phyloP scores from a whole-genome alignment of 2,329 filamentous ascomycete genomes.

The Alternaria alternata region DNA sequence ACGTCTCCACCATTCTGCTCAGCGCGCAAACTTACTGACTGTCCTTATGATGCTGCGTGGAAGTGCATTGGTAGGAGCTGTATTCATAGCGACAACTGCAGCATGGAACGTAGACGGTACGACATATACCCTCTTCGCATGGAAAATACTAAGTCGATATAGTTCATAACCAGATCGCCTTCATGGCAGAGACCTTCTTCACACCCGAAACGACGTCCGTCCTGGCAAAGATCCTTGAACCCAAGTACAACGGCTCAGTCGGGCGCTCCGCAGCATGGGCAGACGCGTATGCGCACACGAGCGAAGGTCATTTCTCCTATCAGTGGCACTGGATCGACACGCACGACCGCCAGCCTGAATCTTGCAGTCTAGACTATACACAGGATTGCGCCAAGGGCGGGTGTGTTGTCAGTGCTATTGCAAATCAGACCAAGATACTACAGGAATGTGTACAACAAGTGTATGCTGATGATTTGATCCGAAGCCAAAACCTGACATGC shows the following conservation, averaged over 20 bases:
- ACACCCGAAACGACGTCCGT: constrained; percentile 41
- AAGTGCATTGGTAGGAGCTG: constrained; percentile 11
- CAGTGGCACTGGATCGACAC: constrained; percentile 55
- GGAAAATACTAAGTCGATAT: constrained; percentile 12
- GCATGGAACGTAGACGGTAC: constrained; percentile 47
- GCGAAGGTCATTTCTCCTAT: constrained; percentile 52
- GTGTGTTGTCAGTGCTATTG: constrained; percentile 54
- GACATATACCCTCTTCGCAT: not conserved
- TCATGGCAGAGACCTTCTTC: constrained; percentile 51
- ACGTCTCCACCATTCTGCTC: not conserved
- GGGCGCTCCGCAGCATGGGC: constrained; percentile 53
- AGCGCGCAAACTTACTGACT: not conserved
- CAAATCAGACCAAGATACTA: constrained; percentile 53
- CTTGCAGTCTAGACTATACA: constrained; percentile 48
- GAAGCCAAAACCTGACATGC: constrained; percentile 47
- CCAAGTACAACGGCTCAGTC: constrained; percentile 51
- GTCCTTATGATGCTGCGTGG: not conserved
- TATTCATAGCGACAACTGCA: constrained; percentile 21
- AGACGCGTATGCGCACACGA: constrained; percentile 50
- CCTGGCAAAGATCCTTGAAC: constrained; percentile 49
- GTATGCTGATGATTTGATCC: constrained; percentile 30
- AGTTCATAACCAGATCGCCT: constrained; percentile 54
- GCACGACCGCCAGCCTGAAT: constrained; percentile 43
- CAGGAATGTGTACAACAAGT: constrained; percentile 45
- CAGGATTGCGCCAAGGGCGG: constrained; percentile 50